Base-by-base conservation (phyloP, 495 filamentous ascomycete genomes). In the Penicillium desertorum region DNA sequence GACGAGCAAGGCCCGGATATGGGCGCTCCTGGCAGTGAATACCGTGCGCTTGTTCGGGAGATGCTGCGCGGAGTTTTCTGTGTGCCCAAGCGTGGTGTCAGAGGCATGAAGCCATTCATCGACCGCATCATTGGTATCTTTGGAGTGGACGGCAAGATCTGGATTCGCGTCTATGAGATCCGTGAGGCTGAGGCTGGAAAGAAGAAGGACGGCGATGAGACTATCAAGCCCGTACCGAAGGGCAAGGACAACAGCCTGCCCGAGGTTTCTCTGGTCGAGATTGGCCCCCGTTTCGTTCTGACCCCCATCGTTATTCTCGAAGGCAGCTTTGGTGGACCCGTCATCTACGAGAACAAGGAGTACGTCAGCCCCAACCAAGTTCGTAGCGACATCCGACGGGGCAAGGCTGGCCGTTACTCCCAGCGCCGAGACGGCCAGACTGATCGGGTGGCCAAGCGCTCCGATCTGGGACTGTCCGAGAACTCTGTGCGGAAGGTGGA, bases 321-420 rank as follows among this genome's bases (percentile, higher is more conserved):
- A 71, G 90, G 88, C 29, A 91, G 88, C 59, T 99, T 99, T 63
- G 94, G 94, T 51, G 94, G 94, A 0, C 95, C 95, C 2, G 89
- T 98, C 54, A 92, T 98, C 60, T 98, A 96, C 76, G 92, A 98
- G 82, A 98, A 98, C 73, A 96, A 94, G 81, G 90, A 96, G 66
- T 98, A 96, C 66, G 90, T 98, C 51, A 91, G 87, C 63, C 95
- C 94, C 30, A 98, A 98, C 78, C 91, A 96, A 73, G 85, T 98
- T 59, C 82, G 94, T 54, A 75, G 88, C 20, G 94, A 96, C 51
- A 64, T 96, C 57, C 78, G 90, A 57, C 73, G 84, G 68, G 75
- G 77, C 62, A 90, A 90, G 76, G 91, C 93, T 16, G 79, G 84
- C 23, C 84, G 84, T 54, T 90, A 94, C 67, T 86, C 88, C 49